Conservation (phyloP, 1,284 basidiomycete genomes). For the Wallemia hederae region DNA sequence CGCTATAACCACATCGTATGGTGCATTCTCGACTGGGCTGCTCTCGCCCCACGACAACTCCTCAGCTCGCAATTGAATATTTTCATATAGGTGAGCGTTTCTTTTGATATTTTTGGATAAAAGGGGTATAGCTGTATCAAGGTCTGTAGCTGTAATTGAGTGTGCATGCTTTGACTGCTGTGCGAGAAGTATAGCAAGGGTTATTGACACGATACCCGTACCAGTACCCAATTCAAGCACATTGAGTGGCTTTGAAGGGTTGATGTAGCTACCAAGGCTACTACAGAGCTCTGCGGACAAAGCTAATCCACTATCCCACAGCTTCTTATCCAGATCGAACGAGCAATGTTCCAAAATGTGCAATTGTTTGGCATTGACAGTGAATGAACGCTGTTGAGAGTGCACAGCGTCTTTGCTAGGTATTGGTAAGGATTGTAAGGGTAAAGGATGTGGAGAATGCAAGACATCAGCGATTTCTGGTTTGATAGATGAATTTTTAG, state of each 20-base stretch:
- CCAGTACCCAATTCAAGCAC: background rate
- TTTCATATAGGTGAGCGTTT: background rate
- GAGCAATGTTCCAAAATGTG: background rate
- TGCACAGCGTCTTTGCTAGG: background rate
- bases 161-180: background rate
- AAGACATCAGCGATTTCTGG: no score
- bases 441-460: no score
- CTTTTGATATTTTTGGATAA: background rate
- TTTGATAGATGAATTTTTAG: no score
- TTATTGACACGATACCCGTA: background rate
- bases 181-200: background rate
- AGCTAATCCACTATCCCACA: background rate
- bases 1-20: conserved; percentile 4
- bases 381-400: background rate
- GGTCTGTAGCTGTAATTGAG: background rate
- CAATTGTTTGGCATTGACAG: background rate
- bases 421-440: background rate
- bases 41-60: background rate
- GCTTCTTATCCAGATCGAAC: conserved; percentile 1
- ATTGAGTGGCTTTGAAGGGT: background rate
- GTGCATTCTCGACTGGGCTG: background rate
- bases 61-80: background rate
- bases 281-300: background rate
- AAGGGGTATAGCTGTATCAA: background rate
- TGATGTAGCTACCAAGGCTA: background rate